Percentiles rank a stretch among this genome's conserved stretches.
Evolutionary conservation across 345 rosid genomes (phyloP).

Genomic region (Trapa bicornis): DNA sequence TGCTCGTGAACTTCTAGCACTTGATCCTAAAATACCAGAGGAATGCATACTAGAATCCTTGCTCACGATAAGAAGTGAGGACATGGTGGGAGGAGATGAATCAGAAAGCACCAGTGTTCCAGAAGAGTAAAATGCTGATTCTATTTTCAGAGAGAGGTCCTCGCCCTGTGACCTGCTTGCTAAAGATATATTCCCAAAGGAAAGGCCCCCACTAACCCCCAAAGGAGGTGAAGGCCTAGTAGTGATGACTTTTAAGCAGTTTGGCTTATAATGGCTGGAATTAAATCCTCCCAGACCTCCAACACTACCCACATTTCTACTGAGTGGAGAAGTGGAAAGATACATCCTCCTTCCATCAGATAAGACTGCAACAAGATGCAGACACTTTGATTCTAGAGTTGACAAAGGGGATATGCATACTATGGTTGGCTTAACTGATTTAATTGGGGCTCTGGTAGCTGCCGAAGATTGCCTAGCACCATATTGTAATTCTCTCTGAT

Average conservation of each 20-base stretch:
- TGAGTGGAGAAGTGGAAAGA: slow-evolving; percentile 65
- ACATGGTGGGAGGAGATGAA: slow-evolving; percentile 75
- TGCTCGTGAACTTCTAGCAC: slow-evolving; percentile 66
- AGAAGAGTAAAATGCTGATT: slow-evolving; percentile 67
- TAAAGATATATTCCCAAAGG: slow-evolving; percentile 71
- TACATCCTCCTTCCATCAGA: slow-evolving; percentile 98
- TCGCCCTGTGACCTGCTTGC: slow-evolving; percentile 70
- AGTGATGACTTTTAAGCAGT: slow-evolving; percentile 81
- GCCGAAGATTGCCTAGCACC: slow-evolving; percentile 51
- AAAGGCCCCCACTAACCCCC: slow-evolving; percentile 78
- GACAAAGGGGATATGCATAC: slow-evolving; percentile 80
- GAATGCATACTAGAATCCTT: slow-evolving; percentile 74
- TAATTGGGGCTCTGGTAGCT: slow-evolving; percentile 37
- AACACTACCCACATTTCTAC: slow-evolving; percentile 43
- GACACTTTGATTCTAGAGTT: slow-evolving; percentile 76
- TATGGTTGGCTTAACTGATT: slow-evolving; percentile 67
- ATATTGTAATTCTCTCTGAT: slow-evolving; percentile 62
- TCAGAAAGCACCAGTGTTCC: slow-evolving; percentile 93
- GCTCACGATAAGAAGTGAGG: slow-evolving; percentile 80
- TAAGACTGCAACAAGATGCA: slow-evolving; percentile 83
- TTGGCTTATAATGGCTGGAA: slow-evolving; percentile 43
- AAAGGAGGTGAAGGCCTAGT: slow-evolving; percentile 92
- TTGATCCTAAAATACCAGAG: slow-evolving; percentile 52
- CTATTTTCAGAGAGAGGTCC: slow-evolving; percentile 77
- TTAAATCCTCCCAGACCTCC: slow-evolving; percentile 64